Evolutionary conservation across 768 basidiomycete species (phyloP), one percentile per base, ranked within the genome.

Genomic region (Boletales sp.): DNA sequence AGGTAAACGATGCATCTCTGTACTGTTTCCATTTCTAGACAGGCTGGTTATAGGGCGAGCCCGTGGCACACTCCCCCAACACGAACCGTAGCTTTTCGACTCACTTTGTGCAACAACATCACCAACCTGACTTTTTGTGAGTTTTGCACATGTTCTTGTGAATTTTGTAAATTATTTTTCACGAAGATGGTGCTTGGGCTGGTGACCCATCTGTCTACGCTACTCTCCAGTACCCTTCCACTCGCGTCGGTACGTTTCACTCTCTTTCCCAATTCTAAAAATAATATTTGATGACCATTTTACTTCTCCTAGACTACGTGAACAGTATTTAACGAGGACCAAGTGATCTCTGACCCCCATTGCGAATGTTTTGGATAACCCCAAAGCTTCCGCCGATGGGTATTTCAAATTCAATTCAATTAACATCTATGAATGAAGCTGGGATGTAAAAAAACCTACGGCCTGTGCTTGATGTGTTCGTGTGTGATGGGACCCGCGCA

Each of bases 371-470:
- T 27, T 6, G 67, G 64, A 65, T 47, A 71, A 71, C 43, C 76
- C 76, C 2, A 37, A 54, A 5, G 74, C 73, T 2, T 77, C 76
- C 56, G 50, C 52, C 8, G 60, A 71, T 4, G 73, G 76, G 1
- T 77, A 72, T 56, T 77, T 74, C 58, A 58, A 72, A 21, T 67
- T 77, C 48, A 62, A 60, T 9, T 67, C 67, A 12, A 55, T 77
- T 13, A 57, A 67, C 30, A 60, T 77, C 21, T 77, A 76, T 50
- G 49, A 55, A 11, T 41, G n/a, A 48, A 27, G 6, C 24, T 27
- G 24, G 24, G 24, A 27, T 27, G 3, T 5, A 27, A 27, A 27
- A 7, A 27, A 27, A 6, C 24, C 24, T 27, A 7, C 24, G 6
- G 24, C 24, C 24, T 27, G 24, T 27, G 1, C 24, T 27, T 27